Evolutionary conservation across 2,329 filamentous ascomycete species (phyloP).

Genomic region (Ophiocordyceps unilateralis): DNA sequence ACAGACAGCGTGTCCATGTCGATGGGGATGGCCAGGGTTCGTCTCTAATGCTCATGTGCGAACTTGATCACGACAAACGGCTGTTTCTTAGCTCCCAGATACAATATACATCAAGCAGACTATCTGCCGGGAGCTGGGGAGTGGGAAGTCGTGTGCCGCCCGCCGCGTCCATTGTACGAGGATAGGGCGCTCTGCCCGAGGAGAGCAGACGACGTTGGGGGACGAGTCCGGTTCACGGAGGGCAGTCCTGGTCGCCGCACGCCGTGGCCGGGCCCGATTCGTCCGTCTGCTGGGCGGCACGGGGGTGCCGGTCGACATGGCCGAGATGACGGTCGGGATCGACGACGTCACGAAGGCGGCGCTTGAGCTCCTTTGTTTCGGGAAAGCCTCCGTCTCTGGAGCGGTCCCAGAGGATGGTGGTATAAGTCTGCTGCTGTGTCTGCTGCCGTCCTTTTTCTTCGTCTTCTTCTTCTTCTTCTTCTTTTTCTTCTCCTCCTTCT

Average conservation of each 20-base stretch:
- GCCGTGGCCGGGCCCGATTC: not conserved
- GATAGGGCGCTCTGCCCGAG: too few species aligned
- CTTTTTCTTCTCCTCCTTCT: too few species aligned
- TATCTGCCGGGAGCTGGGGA: not conserved
- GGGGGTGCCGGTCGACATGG: slow-evolving; percentile 48
- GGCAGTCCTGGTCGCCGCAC: not conserved
- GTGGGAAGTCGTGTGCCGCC: not conserved
- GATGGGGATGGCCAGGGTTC: slow-evolving; percentile 7
- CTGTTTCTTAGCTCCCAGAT: slow-evolving; percentile 25
- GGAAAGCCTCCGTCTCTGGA: slow-evolving; percentile 80
- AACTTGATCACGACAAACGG: slow-evolving; percentile 23
- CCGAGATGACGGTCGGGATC: slow-evolving; percentile 64
- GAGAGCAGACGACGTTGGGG: too few species aligned
- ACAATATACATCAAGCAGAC: slow-evolving; percentile 15
- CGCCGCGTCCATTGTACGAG: too few species aligned
- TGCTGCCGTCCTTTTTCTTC: not conserved
- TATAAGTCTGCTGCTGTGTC: not conserved
- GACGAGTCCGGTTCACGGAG: not conserved
- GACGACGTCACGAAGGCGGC: slow-evolving; percentile 64
- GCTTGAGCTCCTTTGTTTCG: slow-evolving; percentile 82
- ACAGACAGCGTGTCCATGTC: slow-evolving; percentile 1
- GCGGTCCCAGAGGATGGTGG: slow-evolving; percentile 58
- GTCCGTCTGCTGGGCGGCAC: not conserved
- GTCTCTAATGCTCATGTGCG: slow-evolving; percentile 20
- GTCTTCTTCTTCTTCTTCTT: too few species aligned